Evolutionary conservation across 1,139 yeast species (phyloP).

Genomic region (Wickerhamomyces sp.): DNA sequence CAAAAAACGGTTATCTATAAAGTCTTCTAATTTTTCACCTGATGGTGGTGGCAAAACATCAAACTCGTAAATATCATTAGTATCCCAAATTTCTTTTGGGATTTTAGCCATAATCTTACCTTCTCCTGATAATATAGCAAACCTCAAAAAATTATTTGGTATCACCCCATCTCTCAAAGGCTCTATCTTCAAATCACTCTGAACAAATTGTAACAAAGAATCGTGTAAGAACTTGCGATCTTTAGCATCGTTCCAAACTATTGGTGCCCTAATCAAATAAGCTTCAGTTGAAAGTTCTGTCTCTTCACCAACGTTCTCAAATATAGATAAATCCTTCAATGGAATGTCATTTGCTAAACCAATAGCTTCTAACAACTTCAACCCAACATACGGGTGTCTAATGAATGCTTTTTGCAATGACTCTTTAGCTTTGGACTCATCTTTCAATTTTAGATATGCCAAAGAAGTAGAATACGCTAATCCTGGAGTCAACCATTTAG

Average conservation of each 20-base stretch:
- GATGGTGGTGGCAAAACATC: slow-evolving; percentile 63
- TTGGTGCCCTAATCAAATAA: slow-evolving; percentile 46
- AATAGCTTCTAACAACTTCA: slow-evolving; percentile 40
- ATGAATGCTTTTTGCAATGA: slow-evolving; percentile 48
- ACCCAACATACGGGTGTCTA: slow-evolving; percentile 58
- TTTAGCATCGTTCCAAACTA: slow-evolving; percentile 45
- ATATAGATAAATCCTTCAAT: slow-evolving; percentile 22
- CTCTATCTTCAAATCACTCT: slow-evolving; percentile 7
- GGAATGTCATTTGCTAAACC: slow-evolving; percentile 23
- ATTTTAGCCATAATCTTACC: slow-evolving; percentile 64
- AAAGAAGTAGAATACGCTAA: slow-evolving; percentile 62
- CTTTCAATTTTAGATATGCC: slow-evolving; percentile 42
- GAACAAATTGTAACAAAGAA: slow-evolving; percentile 38
- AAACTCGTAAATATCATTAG: slow-evolving; percentile 60
- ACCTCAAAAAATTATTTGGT: slow-evolving; percentile 59
- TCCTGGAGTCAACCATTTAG: slow-evolving; percentile 72
- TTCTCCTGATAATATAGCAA: slow-evolving; percentile 67
- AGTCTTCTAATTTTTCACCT: slow-evolving; percentile 34
- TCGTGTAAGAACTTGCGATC: slow-evolving; percentile 45
- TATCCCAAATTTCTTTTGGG: slow-evolving; percentile 58
- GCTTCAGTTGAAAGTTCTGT: slow-evolving; percentile 42
- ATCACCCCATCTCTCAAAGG: slow-evolving; percentile 28
- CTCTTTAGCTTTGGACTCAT: slow-evolving; percentile 40
- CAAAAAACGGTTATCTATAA: slow-evolving; percentile 31
- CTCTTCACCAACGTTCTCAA: slow-evolving; percentile 26